These are phyloP conservation scores for Coemansia sp. DNA, from an alignment of 371 early-diverging fungal species.

Conservation along the genomic window DNA sequence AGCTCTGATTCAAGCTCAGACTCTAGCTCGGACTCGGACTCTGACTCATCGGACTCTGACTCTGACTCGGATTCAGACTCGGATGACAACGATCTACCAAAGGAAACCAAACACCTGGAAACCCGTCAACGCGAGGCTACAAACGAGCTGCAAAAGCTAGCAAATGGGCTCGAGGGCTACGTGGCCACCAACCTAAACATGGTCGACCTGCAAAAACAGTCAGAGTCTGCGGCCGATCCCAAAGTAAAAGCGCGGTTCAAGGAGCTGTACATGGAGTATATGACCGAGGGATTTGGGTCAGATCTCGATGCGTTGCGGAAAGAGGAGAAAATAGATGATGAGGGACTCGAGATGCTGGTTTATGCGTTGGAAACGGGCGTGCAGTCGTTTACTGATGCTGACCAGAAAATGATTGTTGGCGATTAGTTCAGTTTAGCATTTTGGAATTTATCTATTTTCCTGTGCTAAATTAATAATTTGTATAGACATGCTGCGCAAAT, in stretches of 20 bases:
- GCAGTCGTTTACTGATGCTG: slow-evolving; percentile 23
- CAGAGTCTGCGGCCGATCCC: slow-evolving; percentile 7
- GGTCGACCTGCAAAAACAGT: slow-evolving; percentile 7
- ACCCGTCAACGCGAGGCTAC: slow-evolving; percentile 12
- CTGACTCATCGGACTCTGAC: background rate
- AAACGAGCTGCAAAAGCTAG: background rate
- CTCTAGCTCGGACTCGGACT: background rate
- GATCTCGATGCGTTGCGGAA: slow-evolving; percentile 44
- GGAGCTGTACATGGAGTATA: slow-evolving; percentile 47
- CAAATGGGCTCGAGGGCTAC: slow-evolving; percentile 7
- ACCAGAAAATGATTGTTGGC: slow-evolving; percentile 35
- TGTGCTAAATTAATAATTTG: no score
- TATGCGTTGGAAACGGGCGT: slow-evolving; percentile 40
- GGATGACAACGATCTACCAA: slow-evolving; percentile 15
- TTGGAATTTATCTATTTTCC: background rate
- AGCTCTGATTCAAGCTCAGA: background rate
- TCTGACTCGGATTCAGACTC: slow-evolving; percentile 28
- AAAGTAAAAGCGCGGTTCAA: slow-evolving; percentile 26
- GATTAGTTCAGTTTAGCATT: background rate
- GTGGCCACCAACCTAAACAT: slow-evolving; percentile 44
- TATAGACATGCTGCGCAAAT: no score
- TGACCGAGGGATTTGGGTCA: slow-evolving; percentile 36
- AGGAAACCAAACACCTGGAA: slow-evolving; percentile 1
- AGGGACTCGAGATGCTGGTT: slow-evolving; percentile 41
- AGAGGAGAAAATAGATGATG: slow-evolving; percentile 34